These are phyloP conservation scores for Epichloe aotearoae DNA, from an alignment of 2,329 filamentous ascomycete species.

Conservation along the genomic window DNA sequence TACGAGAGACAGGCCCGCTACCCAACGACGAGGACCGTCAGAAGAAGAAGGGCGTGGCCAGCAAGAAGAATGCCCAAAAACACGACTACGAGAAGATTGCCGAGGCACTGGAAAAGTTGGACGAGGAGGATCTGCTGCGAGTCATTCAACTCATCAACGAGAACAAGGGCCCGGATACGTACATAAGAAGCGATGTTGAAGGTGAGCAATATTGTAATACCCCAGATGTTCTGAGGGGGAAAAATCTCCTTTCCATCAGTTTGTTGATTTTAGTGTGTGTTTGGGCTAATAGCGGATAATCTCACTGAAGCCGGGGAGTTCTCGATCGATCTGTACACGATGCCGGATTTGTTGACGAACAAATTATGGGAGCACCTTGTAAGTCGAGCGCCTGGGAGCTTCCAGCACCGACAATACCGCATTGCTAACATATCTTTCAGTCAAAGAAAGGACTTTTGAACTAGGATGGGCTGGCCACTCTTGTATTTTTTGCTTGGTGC, in stretches of 20 bases:
- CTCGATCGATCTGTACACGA: constrained; percentile 95
- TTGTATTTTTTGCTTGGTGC: neutral
- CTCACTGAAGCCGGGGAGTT: constrained; percentile 69
- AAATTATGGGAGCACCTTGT: constrained; percentile 85
- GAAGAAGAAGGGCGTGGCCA: constrained; percentile 48
- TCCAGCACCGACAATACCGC: neutral
- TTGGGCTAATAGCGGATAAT: constrained; percentile 22
- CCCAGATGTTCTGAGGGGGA: neutral
- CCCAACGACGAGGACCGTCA: constrained; percentile 54
- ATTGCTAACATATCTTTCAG: constrained; percentile 9
- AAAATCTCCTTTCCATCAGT: neutral
- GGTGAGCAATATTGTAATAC: constrained; percentile 43
- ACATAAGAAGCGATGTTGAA: constrained; percentile 94
- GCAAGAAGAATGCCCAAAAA: constrained; percentile 65
- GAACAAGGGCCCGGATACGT: constrained; percentile 86
- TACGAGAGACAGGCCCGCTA: constrained; percentile 78
- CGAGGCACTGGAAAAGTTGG: constrained; percentile 75
- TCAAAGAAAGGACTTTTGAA: constrained; percentile 28
- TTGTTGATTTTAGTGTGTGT: constrained; percentile 17
- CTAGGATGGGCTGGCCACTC: neutral
- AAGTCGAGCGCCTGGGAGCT: constrained; percentile 13
- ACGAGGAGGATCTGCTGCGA: constrained; percentile 84
- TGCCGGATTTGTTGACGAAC: constrained; percentile 78
- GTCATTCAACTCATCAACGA: constrained; percentile 98
- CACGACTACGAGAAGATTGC: constrained; percentile 93